Conservation (phyloP, 1,284 basidiomycete genomes). For the Papiliotrema nemorosa region DNA sequence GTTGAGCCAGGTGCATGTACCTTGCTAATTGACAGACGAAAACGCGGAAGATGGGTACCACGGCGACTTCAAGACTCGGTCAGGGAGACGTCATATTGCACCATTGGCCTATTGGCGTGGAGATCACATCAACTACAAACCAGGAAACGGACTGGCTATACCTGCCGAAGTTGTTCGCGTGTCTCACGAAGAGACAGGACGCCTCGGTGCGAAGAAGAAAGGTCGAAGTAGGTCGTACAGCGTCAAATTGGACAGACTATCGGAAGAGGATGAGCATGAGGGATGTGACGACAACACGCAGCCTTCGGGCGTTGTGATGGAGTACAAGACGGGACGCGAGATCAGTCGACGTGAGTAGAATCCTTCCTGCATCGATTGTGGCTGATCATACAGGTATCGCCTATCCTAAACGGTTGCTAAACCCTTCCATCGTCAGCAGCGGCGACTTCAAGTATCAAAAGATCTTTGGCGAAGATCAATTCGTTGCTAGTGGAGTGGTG, state of each 20-base stretch:
- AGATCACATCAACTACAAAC: slow-evolving; percentile 78
- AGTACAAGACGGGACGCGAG: slow-evolving; percentile 63
- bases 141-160: slow-evolving; percentile 62
- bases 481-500: slow-evolving; percentile 84
- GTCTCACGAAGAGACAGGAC: neutral
- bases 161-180: slow-evolving; percentile 70
- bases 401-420: slow-evolving; percentile 6
- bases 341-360: slow-evolving; percentile 64
- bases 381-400: slow-evolving; percentile 12
- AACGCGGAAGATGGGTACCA: slow-evolving; percentile 35
- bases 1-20: neutral
- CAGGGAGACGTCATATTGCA: slow-evolving; percentile 64
- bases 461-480: slow-evolving; percentile 88
- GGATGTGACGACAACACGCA: slow-evolving; percentile 84
- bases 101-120: slow-evolving; percentile 93
- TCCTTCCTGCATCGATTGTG: no score
- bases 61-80: slow-evolving; percentile 60
- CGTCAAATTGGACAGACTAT: slow-evolving; percentile 25
- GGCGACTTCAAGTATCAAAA: slow-evolving; percentile 83
- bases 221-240: slow-evolving; percentile 6
- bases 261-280: slow-evolving; percentile 58
- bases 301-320: slow-evolving; percentile 64
- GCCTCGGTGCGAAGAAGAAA: neutral
- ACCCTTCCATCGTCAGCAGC: slow-evolving; percentile 59
- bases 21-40: slow-evolving; percentile 4